Base-by-base conservation (phyloP, 768 basidiomycete species). In the Cyclocybe cylindracea region DNA sequence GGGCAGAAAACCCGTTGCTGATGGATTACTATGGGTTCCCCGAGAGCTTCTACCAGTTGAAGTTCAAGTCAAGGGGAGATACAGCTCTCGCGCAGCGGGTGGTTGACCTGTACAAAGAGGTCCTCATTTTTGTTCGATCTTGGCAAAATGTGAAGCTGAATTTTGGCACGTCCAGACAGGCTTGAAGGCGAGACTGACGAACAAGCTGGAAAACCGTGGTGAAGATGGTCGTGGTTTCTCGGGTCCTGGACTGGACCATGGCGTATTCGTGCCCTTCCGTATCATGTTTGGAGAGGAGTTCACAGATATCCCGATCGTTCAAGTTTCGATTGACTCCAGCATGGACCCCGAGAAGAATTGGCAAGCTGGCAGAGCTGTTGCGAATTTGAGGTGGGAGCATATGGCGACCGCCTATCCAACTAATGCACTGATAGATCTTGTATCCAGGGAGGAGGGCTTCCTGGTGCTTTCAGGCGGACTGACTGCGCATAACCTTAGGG, bases 261-360 rank as follows among this genome's bases (percentile, higher is more conserved):
- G 89, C 18, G 87, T 91, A 40, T 91, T 91, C 63, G 73, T 92
- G 10, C 90, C 90, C 2, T 89, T 91, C 74, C 73, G 77, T 40
- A 63, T 86, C 53, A 91, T 91, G 89, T 91, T 91, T 60, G 86
- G 86, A 6, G 78, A 84, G 42, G 77, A 78, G 42, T 78, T 84
- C 50, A 75, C 62, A 19, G 74, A 78, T 5, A 69, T 91, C 13
- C 90, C 90, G 2, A 78, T 91, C 59, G 79, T 91, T 14, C 78
- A 91, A 68, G 84, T 81, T 2, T 84, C 83, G 34, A 84, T 91
- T 46, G 84, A 89, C 55, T 70, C 75, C 8, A 80, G 72, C 51
- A 58, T 89, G 54, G 76, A 73, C 48, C 83, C 88, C 5, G 75
- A 78, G 59, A 73, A 71, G 56, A 84, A 90, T 61, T 88, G 85